Percentiles rank a stretch among this genome's conserved stretches.
These are phyloP conservation scores for Penicillium fimorum DNA, from an alignment of 495 filamentous ascomycete species.

Conservation along the genomic window DNA sequence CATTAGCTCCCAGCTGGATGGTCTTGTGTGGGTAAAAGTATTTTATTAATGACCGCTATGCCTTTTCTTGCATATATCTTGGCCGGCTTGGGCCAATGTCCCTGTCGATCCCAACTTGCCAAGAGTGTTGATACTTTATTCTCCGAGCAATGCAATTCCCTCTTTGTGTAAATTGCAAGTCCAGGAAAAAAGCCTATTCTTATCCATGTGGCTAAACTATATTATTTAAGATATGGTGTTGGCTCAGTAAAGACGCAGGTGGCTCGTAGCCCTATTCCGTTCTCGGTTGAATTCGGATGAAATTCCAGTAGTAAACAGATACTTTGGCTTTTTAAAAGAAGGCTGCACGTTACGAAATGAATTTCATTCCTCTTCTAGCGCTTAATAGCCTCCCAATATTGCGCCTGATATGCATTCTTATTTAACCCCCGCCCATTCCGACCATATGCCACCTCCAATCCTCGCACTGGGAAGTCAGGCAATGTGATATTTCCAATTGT, in stretches of 20 bases:
- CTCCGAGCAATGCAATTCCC: neutral
- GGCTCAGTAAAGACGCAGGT: neutral
- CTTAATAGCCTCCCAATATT: slow-evolving; percentile 23
- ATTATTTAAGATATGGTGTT: neutral
- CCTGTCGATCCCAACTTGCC: neutral
- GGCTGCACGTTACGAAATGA: neutral
- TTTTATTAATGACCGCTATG: neutral
- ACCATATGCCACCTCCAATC: slow-evolving; percentile 22
- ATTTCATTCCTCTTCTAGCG: neutral
- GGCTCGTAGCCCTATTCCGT: neutral
- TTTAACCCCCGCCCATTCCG: slow-evolving; percentile 24
- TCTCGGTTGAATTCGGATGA: neutral
- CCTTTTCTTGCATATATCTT: neutral
- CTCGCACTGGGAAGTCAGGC: slow-evolving; percentile 9
- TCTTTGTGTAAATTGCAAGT: neutral
- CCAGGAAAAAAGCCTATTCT: neutral
- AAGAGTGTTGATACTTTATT: neutral
- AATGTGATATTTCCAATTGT: slow-evolving; percentile 14
- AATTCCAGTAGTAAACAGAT: neutral
- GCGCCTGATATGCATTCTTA: slow-evolving; percentile 28
- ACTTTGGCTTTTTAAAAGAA: neutral
- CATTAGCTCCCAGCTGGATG: neutral
- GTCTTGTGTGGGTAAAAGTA: neutral
- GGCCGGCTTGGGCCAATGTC: neutral
- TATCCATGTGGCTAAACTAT: neutral